phyloP scores from a whole-genome alignment of 805 yeast genomes.

The Monosporozyma unispora region DNA sequence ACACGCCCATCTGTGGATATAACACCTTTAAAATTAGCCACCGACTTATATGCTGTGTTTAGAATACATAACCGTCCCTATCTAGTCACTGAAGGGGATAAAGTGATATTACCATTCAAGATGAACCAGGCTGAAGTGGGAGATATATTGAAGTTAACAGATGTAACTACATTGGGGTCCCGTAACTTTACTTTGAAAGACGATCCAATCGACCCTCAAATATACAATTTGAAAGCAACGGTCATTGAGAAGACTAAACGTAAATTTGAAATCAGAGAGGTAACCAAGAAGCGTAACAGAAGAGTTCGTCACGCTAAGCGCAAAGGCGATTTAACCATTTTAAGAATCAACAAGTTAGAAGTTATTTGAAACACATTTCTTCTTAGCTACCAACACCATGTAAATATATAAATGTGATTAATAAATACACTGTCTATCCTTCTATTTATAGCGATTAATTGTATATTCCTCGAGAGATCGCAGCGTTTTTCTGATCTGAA shows the following conservation, averaged over 20 bases:
- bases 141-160: constrained; percentile 62
- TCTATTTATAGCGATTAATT: background rate
- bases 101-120: constrained; percentile 66
- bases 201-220: constrained; percentile 41
- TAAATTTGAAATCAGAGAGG: constrained; percentile 62
- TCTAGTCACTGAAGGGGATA: constrained; percentile 86
- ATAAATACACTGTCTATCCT: background rate
- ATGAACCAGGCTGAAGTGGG: constrained; percentile 75
- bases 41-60: constrained; percentile 71
- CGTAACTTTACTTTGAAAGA: constrained; percentile 66
- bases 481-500: background rate
- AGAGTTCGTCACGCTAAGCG: constrained; percentile 56
- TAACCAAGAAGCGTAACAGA: constrained; percentile 74
- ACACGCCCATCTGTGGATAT: constrained; percentile 31
- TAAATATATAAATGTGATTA: background rate
- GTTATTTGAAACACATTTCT: constrained; percentile 29
- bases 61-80: constrained; percentile 77
- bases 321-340: constrained; percentile 67
- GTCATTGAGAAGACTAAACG: constrained; percentile 80
- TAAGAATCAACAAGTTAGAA: constrained; percentile 65
- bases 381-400: background rate
- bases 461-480: background rate
- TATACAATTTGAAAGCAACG: constrained; percentile 61
- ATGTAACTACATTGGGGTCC: constrained; percentile 77
- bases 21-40: constrained; percentile 56